These are phyloP conservation scores for Phoenix dactylifera DNA, from an alignment of 176 grass and related monocot genomes.

Conservation along the genomic window DNA sequence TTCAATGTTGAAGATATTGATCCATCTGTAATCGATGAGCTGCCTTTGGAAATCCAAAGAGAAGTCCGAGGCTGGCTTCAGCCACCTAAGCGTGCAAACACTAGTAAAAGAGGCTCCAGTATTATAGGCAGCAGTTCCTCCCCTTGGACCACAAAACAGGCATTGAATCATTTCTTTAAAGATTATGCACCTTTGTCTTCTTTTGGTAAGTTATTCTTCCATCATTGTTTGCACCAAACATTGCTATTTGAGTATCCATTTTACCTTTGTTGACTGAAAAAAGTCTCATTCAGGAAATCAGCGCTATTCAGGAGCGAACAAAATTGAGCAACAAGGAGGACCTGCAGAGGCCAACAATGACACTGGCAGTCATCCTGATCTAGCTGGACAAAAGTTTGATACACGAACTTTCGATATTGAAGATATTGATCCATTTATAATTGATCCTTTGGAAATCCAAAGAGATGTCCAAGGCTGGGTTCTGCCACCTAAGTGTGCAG, in stretches of 20 bases:
- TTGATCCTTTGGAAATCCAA: conserved; percentile 74
- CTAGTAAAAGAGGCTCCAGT: conserved; percentile 39
- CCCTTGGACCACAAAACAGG: no score
- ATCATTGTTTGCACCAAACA: no score
- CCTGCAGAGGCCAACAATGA: background rate
- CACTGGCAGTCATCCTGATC: background rate
- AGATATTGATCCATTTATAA: conserved; percentile 73
- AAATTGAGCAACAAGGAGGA: conserved; percentile 16
- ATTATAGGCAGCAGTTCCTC: conserved; percentile 10
- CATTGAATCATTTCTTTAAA: no score
- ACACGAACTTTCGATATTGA: conserved; percentile 48
- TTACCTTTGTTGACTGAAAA: no score
- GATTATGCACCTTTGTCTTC: no score
- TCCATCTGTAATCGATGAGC: conserved; percentile 64
- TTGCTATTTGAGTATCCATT: background rate
- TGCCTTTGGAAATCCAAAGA: conserved; percentile 74
- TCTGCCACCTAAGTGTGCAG: conserved; percentile 42
- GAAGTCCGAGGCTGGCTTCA: conserved; percentile 73
- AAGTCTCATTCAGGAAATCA: conserved; percentile 7
- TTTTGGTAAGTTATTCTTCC: no score
- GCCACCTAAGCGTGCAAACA: conserved; percentile 41
- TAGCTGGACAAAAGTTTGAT: conserved; percentile 8
- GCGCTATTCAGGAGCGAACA: conserved; percentile 23
- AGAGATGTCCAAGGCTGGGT: conserved; percentile 80
- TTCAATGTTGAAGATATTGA: conserved; percentile 72